Percentiles rank a stretch among this genome's conserved stretches.
phyloP scores from a whole-genome alignment of 768 basidiomycete genomes.

The Russula compacta region DNA sequence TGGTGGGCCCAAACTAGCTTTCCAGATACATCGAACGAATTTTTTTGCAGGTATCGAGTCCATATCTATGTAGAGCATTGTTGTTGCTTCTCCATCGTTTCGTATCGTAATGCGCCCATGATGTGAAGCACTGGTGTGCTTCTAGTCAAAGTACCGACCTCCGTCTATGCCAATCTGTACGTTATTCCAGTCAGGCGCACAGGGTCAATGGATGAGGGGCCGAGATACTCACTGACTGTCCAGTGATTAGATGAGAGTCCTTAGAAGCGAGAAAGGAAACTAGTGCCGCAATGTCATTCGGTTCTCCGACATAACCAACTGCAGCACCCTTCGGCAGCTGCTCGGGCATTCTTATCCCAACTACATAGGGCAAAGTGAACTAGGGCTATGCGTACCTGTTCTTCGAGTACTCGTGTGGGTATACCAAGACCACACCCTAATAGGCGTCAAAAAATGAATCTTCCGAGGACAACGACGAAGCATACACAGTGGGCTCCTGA shows the following conservation, averaged over 20 bases:
- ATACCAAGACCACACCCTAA: slow-evolving; percentile 8
- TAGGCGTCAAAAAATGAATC: background rate
- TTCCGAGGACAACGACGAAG: background rate
- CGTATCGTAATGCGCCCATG: background rate
- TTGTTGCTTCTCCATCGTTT: background rate
- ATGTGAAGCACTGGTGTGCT: background rate
- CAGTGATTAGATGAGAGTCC: slow-evolving; percentile 26
- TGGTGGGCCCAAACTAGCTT: too few species aligned
- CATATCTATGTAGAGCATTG: background rate
- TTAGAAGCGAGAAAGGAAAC: slow-evolving; percentile 29
- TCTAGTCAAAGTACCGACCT: slow-evolving; percentile 12
- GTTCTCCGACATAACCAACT: slow-evolving; percentile 20
- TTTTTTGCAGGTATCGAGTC: background rate
- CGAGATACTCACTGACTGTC: slow-evolving; percentile 17
- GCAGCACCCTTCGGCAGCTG: slow-evolving; percentile 17
- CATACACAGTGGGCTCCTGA: slow-evolving; percentile 20
- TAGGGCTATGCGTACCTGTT: background rate
- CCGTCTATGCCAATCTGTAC: slow-evolving; percentile 16
- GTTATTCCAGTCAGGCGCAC: background rate
- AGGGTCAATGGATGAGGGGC: background rate
- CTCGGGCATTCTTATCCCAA: background rate
- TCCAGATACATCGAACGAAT: too few species aligned
- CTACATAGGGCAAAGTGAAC: too few species aligned
- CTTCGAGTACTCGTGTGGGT: slow-evolving; percentile 9
- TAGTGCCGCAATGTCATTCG: slow-evolving; percentile 24